phyloP scores from a whole-genome alignment of 2,329 filamentous ascomycete genomes.

The Diplodia mutila region DNA sequence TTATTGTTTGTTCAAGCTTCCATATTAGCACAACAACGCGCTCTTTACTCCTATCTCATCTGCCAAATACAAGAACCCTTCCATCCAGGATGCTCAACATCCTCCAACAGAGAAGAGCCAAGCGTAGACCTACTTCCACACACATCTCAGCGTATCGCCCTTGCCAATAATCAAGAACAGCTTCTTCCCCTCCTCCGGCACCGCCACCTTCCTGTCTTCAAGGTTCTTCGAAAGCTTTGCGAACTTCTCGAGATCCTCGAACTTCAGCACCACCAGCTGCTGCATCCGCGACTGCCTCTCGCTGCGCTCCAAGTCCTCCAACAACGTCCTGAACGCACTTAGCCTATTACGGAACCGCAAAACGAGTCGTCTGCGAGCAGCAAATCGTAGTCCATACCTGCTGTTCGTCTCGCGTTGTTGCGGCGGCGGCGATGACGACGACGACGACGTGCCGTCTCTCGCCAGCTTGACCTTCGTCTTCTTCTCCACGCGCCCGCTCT shows the following conservation, averaged over 20 bases:
- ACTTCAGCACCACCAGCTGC: constrained; percentile 5
- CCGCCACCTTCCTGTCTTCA: background rate
- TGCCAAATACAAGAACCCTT: no score
- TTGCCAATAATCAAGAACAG: constrained; percentile 14
- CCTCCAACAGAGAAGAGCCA: no score
- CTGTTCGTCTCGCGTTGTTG: background rate
- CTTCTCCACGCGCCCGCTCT: background rate
- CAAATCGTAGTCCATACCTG: background rate
- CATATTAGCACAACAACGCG: background rate
- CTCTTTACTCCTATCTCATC: background rate
- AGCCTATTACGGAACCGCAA: background rate
- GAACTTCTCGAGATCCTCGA: background rate
- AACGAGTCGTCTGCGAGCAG: background rate
- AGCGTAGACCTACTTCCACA: background rate
- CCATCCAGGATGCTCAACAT: background rate
- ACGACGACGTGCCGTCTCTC: background rate
- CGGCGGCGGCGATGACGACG: background rate
- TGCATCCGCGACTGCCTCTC: background rate
- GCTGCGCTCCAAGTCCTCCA: background rate
- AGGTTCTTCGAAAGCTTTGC: background rate
- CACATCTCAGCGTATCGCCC: background rate
- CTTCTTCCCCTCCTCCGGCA: background rate
- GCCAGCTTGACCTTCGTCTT: background rate
- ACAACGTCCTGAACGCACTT: background rate
- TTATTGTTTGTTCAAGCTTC: background rate